Evolutionary conservation across 805 yeast genomes (phyloP).

Genomic region (Myxozyma neotropica): DNA sequence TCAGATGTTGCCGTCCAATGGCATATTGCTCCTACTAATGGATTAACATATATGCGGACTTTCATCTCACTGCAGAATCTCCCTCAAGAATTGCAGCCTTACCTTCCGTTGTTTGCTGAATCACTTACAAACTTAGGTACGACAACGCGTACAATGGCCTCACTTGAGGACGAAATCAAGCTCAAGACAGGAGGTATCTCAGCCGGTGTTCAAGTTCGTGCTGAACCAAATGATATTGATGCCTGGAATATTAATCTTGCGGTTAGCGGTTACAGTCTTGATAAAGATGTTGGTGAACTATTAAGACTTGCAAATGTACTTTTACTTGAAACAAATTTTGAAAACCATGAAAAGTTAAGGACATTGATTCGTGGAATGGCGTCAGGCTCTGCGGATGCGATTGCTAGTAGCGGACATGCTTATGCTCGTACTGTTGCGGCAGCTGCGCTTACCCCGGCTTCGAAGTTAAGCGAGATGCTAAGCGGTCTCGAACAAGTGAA

Average conservation of each 20-base stretch:
- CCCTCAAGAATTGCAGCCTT: slow-evolving; percentile 66
- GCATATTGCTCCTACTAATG: slow-evolving; percentile 73
- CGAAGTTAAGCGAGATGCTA: slow-evolving; percentile 62
- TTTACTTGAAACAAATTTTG: slow-evolving; percentile 68
- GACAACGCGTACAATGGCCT: slow-evolving; percentile 63
- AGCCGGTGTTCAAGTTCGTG: slow-evolving; percentile 58
- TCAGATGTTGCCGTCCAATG: slow-evolving; percentile 45
- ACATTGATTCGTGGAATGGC: slow-evolving; percentile 73
- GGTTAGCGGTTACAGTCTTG: slow-evolving; percentile 69
- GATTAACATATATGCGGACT: slow-evolving; percentile 76
- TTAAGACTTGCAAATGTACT: slow-evolving; percentile 69
- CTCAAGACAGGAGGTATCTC: slow-evolving; percentile 81
- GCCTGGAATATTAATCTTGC: slow-evolving; percentile 50
- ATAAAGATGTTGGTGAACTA: slow-evolving; percentile 61
- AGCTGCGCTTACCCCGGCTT: slow-evolving; percentile 62
- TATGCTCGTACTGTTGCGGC: slow-evolving; percentile 73
- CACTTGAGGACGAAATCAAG: slow-evolving; percentile 82
- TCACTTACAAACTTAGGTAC: slow-evolving; percentile 92
- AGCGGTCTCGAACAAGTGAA: slow-evolving; percentile 78
- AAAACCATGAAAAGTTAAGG: slow-evolving; percentile 65
- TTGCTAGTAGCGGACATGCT: slow-evolving; percentile 87
- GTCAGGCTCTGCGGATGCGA: slow-evolving; percentile 72
- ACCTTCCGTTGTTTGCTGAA: slow-evolving; percentile 73
- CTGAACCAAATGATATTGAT: slow-evolving; percentile 58
- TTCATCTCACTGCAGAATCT: slow-evolving; percentile 59